Conservation (phyloP, 73 alveolate species). For the Stentor coeruleus region DNA sequence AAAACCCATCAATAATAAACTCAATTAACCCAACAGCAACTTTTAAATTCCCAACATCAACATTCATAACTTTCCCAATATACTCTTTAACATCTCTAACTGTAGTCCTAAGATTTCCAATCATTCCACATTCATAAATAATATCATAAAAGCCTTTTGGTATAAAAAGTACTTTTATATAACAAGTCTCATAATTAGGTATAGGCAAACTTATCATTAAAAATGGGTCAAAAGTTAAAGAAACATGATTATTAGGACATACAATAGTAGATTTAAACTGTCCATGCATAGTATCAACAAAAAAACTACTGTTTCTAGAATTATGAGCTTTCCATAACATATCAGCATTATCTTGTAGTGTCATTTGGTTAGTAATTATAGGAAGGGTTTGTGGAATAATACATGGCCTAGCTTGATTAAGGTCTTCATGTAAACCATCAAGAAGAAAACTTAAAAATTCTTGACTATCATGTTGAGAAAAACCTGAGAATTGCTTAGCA, state of each 20-base stretch:
- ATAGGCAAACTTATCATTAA: constrained; percentile 80
- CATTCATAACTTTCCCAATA: neutral
- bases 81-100: neutral
- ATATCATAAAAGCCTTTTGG: no score
- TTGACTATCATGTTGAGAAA: constrained; percentile 65
- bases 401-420: constrained; percentile 55
- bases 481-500: constrained; percentile 50
- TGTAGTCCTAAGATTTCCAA: neutral
- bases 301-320: constrained; percentile 81
- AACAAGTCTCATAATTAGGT: constrained; percentile 38
- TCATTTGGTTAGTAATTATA: no score
- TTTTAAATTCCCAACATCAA: neutral
- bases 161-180: neutral
- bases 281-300: constrained; percentile 90
- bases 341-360: no score
- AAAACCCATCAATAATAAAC: neutral
- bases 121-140: neutral
- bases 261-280: constrained; percentile 78
- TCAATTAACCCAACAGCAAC: neutral
- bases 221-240: constrained; percentile 91
- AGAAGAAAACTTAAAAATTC: constrained; percentile 59
- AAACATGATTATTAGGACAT: constrained; percentile 69
- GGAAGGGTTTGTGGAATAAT: no score
- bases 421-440: constrained; percentile 73
- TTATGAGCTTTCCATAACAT: constrained; percentile 82